Evolutionary conservation across 2,329 filamentous ascomycete genomes (phyloP), one percentile per base, ranked within the genome.

Genomic region (Botrytis medusae): DNA sequence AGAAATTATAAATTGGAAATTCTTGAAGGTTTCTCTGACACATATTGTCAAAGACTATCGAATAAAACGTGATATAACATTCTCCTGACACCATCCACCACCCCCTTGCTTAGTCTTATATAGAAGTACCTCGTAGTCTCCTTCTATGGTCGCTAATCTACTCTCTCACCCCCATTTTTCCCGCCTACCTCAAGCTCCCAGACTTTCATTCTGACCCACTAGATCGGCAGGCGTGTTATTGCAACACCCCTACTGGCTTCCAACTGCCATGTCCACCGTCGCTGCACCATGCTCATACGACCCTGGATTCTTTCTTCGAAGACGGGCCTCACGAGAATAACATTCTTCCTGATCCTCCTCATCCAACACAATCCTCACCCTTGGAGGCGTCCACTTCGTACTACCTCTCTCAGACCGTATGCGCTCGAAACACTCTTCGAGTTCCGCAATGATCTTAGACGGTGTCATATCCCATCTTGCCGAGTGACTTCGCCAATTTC

Each of bases 281-380:
- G n/a, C n/a, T 57, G 51, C 51, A 57, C 51, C 60, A n/a, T 42
- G 37, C 37, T n/a, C 59, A 40, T 61, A 40, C 6, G 34, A 61
- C 25, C 12, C 63, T 22, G 32, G 8, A 29, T 54, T 18, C 46
- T 10, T n/a, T 29, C 32, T 29, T 34, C 46, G 64, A 37, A 51
- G 48, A 14, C 46, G 64, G 1, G 48, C 32, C 16, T 67, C 64
- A 29, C 64, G 48, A 8, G 25, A 54, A 22, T 54, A 37, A 29
- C 46, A 68, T 32, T 68, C 46, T 1, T 32, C 32, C 32, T n/a
- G 14, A n/a, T 67, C 64, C 34, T 51, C 22, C 64, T 40, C 22
- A 40, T 67, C 64, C 4, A 67, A 34, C 9, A 51, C 64, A 68
- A 68, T 54, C 34, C 34, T 57, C 46, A 68, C 34, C 25, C n/a